Evolutionary conservation across 768 basidiomycete species (phyloP).

Genomic region (Boletus bicolor): DNA sequence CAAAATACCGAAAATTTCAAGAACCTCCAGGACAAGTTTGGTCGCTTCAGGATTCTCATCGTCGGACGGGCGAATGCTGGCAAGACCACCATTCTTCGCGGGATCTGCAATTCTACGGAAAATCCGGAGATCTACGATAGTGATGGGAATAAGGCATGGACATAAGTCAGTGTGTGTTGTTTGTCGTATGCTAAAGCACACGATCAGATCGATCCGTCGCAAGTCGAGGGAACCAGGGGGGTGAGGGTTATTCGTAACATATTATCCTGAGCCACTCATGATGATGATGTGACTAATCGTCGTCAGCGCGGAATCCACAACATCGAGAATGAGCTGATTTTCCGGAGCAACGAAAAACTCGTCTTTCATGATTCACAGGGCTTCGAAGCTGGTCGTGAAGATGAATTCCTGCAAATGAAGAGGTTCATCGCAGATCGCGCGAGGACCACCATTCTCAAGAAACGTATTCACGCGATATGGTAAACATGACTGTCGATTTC

Average conservation of each 20-base stretch:
- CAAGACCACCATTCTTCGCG: conserved; percentile 3
- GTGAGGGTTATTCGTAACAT: not conserved
- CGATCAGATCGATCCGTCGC: not conserved
- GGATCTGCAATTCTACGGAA: conserved; percentile 3
- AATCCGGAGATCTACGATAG: conserved; percentile 3
- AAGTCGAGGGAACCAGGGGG: not conserved
- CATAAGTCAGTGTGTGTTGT: not conserved
- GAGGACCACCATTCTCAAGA: not conserved
- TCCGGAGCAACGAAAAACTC: not conserved
- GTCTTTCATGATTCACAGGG: conserved; percentile 3
- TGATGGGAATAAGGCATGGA: not conserved
- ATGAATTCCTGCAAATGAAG: not conserved
- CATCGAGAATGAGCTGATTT: conserved; percentile 1
- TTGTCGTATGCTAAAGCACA: not conserved
- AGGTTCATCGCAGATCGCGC: conserved; percentile 1
- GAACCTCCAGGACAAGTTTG: not conserved
- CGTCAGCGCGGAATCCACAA: conserved; percentile 1
- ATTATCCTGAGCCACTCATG: no score
- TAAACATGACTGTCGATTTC: not conserved
- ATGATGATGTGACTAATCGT: no score
- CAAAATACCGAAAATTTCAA: not conserved
- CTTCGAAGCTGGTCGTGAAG: conserved; percentile 5
- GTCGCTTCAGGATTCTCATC: conserved; percentile 1
- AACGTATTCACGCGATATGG: conserved; percentile 8
- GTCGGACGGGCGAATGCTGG: conserved; percentile 1